phyloP scores from a whole-genome alignment of 2,329 filamentous ascomycete genomes.

The Cladophialophora bantiana region DNA sequence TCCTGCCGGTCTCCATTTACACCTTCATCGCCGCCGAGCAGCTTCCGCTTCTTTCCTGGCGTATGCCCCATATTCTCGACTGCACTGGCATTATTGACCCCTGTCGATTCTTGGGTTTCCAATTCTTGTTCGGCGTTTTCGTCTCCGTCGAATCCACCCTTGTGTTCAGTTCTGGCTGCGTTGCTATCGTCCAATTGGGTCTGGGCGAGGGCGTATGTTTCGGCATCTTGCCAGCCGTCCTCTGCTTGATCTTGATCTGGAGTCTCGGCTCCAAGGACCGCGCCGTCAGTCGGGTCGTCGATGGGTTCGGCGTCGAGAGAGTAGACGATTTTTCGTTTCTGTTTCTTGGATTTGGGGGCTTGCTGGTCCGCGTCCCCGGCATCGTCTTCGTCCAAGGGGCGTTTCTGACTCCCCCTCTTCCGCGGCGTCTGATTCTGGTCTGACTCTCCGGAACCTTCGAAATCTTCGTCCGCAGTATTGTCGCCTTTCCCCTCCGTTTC shows the following conservation, averaged over 20 bases:
- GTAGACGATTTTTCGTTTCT: slow-evolving; percentile 19
- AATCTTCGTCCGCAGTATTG: not conserved
- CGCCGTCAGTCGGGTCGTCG: not conserved
- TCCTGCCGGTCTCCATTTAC: not conserved
- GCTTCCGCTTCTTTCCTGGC: not conserved
- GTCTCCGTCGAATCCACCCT: slow-evolving; percentile 13
- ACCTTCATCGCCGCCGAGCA: not conserved
- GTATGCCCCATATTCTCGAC: slow-evolving; percentile 16
- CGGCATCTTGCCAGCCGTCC: slow-evolving; percentile 38
- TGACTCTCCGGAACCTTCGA: slow-evolving; percentile 15
- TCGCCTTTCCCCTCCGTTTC: not conserved
- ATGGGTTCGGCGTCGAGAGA: slow-evolving; percentile 1
- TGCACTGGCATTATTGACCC: slow-evolving; percentile 45
- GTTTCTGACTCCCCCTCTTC: not conserved
- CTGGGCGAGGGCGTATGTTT: slow-evolving; percentile 35
- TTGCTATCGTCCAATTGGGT: slow-evolving; percentile 6
- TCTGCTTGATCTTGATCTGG: slow-evolving; percentile 15
- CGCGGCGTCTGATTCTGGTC: not conserved
- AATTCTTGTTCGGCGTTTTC: slow-evolving; percentile 41
- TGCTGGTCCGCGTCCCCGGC: not conserved
- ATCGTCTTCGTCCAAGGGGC: slow-evolving; percentile 9
- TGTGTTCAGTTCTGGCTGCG: not conserved
- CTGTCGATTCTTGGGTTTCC: slow-evolving; percentile 46
- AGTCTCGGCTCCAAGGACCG: not conserved
- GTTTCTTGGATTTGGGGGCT: slow-evolving; percentile 7